Percentiles rank a stretch among this genome's conserved stretches.
phyloP scores from a whole-genome alignment of 106 monocot genomes.

The Alisma plantagoaquatica region DNA sequence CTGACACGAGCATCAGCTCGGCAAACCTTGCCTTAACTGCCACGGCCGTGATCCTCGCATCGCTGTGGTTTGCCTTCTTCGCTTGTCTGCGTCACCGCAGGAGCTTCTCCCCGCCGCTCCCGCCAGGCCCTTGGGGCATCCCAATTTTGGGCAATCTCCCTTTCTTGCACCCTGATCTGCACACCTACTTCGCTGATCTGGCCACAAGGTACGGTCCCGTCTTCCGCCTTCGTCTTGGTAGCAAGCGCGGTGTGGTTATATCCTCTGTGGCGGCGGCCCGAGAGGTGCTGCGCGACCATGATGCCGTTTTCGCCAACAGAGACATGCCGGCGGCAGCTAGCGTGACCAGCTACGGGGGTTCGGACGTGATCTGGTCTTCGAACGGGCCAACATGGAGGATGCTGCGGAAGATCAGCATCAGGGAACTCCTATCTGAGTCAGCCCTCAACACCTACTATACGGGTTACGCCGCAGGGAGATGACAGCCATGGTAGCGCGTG shows the following conservation, averaged over 20 bases:
- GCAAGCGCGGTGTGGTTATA: slow-evolving; percentile 28
- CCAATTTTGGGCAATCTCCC: slow-evolving; percentile 42
- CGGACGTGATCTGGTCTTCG: slow-evolving; percentile 37
- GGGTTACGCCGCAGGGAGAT: slow-evolving; percentile 31
- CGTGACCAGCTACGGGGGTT: slow-evolving; percentile 19
- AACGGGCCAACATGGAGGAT: slow-evolving; percentile 48
- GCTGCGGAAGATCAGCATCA: slow-evolving; percentile 37
- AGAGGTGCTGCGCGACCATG: too few relatives aligned
- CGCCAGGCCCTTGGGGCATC: slow-evolving; percentile 39
- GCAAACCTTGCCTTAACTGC: too few relatives aligned
- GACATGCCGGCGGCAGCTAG: slow-evolving; percentile 23
- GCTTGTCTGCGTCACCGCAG: too few relatives aligned
- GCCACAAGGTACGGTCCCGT: slow-evolving; percentile 33
- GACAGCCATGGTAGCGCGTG: slow-evolving; percentile 5
- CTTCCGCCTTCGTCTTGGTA: slow-evolving; percentile 36
- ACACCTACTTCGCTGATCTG: slow-evolving; percentile 34
- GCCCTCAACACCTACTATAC: slow-evolving; percentile 31
- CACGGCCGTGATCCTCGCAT: too few relatives aligned
- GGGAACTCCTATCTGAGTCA: slow-evolving; percentile 28
- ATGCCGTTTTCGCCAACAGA: slow-evolving; percentile 33
- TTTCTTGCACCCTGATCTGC: slow-evolving; percentile 32
- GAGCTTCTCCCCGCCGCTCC: too few relatives aligned
- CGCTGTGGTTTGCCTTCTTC: too few relatives aligned
- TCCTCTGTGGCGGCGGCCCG: slow-evolving; percentile 31
- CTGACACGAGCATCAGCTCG: too few relatives aligned